A percentile compares a stretch with the other conserved stretches of the same genome.
These are phyloP conservation scores for Striga asiatica DNA, from an alignment of 257 asterid species.

Conservation along the genomic window DNA sequence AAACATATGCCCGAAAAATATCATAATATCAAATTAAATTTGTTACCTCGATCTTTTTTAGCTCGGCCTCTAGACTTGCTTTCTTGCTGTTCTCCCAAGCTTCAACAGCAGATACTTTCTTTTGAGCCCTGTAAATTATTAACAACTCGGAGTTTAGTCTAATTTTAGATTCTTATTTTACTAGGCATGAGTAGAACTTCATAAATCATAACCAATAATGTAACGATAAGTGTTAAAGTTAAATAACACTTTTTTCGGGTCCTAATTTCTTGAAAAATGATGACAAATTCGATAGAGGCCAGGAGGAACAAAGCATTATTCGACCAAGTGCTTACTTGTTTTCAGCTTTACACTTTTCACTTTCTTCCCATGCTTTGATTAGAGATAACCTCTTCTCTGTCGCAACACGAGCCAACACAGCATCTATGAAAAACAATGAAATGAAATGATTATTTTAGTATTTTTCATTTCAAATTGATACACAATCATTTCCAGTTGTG, in stretches of 20 bases:
- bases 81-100: conserved; percentile 64
- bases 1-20: not conserved
- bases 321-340: conserved; percentile 33
- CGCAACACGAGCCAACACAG: conserved; percentile 68
- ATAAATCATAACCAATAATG: not conserved
- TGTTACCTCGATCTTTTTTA: conserved; percentile 47
- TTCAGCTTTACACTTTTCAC: conserved; percentile 80
- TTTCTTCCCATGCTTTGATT: conserved; percentile 94
- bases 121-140: conserved; percentile 34
- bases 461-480: not conserved
- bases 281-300: too few relatives aligned
- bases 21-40: not conserved
- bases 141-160: not conserved
- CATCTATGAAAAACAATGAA: conserved; percentile 31
- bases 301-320: too few relatives aligned
- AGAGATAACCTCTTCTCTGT: conserved; percentile 75
- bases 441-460: not conserved
- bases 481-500: not conserved
- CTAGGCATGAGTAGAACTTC: not conserved
- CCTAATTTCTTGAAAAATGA: not conserved
- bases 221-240: too few relatives aligned
- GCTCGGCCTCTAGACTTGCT: conserved; percentile 45
- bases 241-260: conserved; percentile 25
- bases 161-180: not conserved
- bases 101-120: conserved; percentile 28